Evolutionary conservation across 2,329 filamentous ascomycete genomes (phyloP), one percentile per base, ranked within the genome.

Genomic region (Alternaria conjuncta): DNA sequence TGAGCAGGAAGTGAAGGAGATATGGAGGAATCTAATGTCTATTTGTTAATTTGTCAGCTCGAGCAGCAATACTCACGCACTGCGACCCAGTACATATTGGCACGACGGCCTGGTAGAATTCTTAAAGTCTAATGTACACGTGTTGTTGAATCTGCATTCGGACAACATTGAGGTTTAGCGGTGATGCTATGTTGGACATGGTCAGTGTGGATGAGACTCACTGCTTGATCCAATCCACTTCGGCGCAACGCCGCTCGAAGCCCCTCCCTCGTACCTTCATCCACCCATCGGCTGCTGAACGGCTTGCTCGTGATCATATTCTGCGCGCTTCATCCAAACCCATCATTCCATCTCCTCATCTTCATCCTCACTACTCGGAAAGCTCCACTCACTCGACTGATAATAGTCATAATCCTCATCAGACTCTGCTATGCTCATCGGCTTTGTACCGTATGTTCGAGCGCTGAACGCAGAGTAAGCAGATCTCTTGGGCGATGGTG

Each of bases 341-440:
- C 21, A 6, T 50, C 44, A 55, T 45, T 15, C 23, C 23, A 44
- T 32, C n/a, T 58, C 59, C 7, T 45, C 45, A 5, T 46, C 26
- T 26, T 55, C 41, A 3, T 56, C 51, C 0, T 64, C 43, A 7
- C 57, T 68, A 13, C 47, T 61, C 12, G 61, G 47, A 11, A 63
- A 64, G 43, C 55, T 63, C 57, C 57, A 63, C 20, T 64, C 58
- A 36, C 61, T 67, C 11, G 63, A 69, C 46, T 63, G 55, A 6
- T 55, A 32, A 46, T 66, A 64, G 43, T 32, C 55, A 9, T 56
- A 51, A 7, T 59, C 25, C 1, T 51, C 32, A 6, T 61, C 53
- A n/a, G 55, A 30, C 12, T n/a, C 49, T 30, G 30, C 20, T 21
- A 28, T 25, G 9, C n/a, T 41, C 28, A 10, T 18, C 43, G 23